Evolutionary conservation across 345 rosid genomes (phyloP).

Genomic region (Bruguiera parviflora): DNA sequence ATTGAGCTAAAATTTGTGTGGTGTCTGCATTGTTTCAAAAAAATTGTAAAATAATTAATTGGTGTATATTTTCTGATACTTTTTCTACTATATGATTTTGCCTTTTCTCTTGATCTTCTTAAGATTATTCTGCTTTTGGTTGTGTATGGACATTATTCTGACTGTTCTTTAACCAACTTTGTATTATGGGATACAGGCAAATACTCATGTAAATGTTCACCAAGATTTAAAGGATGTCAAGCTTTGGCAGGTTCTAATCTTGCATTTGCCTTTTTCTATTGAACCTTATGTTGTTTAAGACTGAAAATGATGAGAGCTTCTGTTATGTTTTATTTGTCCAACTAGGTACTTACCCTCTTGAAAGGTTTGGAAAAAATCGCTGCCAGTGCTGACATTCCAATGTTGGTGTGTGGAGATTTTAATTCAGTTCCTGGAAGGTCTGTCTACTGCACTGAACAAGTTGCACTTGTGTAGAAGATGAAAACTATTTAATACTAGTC

Average conservation of each 20-base stretch:
- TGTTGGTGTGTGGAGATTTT: constrained; percentile 99
- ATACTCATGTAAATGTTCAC: constrained; percentile 81
- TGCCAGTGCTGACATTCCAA: constrained; percentile 95
- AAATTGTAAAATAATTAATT: too few relatives aligned
- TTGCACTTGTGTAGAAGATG: constrained; percentile 12
- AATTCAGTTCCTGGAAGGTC: constrained; percentile 90
- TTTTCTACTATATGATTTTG: too few relatives aligned
- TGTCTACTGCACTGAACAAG: constrained; percentile 23
- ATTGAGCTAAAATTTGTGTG: too few relatives aligned
- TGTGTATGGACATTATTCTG: background rate
- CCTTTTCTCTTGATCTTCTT: background rate
- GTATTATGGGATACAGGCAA: constrained; percentile 57
- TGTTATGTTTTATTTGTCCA: constrained; percentile 18
- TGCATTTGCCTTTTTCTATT: constrained; percentile 2
- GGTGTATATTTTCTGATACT: too few relatives aligned
- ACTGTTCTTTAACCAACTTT: constrained; percentile 15
- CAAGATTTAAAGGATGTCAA: constrained; percentile 93
- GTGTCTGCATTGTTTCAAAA: too few relatives aligned
- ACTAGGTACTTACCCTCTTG: constrained; percentile 87
- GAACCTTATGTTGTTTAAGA: background rate
- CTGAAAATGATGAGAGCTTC: background rate
- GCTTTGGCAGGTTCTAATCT: constrained; percentile 85
- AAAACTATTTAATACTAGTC: background rate
- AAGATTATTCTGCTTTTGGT: background rate
- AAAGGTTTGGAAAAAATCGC: constrained; percentile 98